Percentiles rank a stretch among this genome's conserved stretches.
Evolutionary conservation across 805 yeast genomes (phyloP).

Genomic region (Candida jianshihensis): DNA sequence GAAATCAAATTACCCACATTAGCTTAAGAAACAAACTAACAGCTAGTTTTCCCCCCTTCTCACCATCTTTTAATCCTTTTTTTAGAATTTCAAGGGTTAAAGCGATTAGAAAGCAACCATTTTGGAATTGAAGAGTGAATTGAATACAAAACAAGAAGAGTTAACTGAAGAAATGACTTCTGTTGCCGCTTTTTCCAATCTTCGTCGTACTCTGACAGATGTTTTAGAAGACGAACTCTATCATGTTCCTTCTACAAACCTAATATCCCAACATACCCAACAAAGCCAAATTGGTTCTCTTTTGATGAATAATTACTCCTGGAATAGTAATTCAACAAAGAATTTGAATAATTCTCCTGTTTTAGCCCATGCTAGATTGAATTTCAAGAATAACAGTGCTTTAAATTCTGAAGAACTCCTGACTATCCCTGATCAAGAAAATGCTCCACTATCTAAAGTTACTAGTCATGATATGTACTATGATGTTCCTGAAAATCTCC

Average conservation of each 20-base stretch:
- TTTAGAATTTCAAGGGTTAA: too few relatives aligned
- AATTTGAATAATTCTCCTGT: constrained; percentile 10
- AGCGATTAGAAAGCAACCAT: too few relatives aligned
- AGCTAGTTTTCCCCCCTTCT: too few relatives aligned
- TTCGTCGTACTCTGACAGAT: constrained; percentile 48
- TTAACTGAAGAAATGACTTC: constrained; percentile 33
- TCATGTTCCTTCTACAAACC: constrained; percentile 24
- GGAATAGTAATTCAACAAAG: constrained; percentile 1
- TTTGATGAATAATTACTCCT: background rate
- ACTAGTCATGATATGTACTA: constrained; percentile 18
- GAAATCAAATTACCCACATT: too few relatives aligned
- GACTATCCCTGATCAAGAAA: constrained; percentile 17
- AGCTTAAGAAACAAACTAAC: too few relatives aligned
- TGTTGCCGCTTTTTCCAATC: constrained; percentile 38
- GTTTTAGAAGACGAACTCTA: constrained; percentile 56
- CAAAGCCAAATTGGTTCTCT: background rate
- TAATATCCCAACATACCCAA: constrained; percentile 6
- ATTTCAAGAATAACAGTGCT: constrained; percentile 16
- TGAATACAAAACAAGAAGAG: too few relatives aligned
- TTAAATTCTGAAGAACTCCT: constrained; percentile 18
- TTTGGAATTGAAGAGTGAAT: too few relatives aligned
- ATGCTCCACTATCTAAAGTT: constrained; percentile 7
- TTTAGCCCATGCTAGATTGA: constrained; percentile 8
- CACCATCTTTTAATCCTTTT: too few relatives aligned
- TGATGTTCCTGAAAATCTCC: constrained; percentile 17